Evolutionary conservation across 768 basidiomycete species (phyloP), one percentile per base, ranked within the genome.

Genomic region (Tubosaeta sp.): DNA sequence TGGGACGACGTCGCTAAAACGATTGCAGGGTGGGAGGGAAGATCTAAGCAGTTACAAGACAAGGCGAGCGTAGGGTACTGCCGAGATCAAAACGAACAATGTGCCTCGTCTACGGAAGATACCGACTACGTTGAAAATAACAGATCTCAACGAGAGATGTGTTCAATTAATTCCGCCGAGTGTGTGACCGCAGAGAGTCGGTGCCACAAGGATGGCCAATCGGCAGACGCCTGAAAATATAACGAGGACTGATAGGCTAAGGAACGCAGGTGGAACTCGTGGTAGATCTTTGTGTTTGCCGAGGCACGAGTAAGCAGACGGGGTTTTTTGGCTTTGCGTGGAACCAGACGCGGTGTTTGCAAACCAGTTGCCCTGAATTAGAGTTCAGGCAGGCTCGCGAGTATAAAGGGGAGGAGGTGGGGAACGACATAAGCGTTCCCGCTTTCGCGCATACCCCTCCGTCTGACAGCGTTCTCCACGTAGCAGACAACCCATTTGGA

Each of bases 181-280:
- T 61, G 65, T 67, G 67, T 53, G 65, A 67, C 43, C 50, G 32
- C 30, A 44, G 19, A 58, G 52, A 54, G 56, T 51, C 41, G 55
- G 63, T 69, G 60, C 67, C 75, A 77, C 70, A 72, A 71, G 73
- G 59, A 60, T 59, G 57, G 53, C 76, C 74, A 80, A 80, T 80
- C 78, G 78, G 81, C 71, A 64, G 56, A 52, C 56, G 59, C 64
- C 61, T 69, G 63, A 64, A 68, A 67, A 72, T 70, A 70, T 60
- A 62, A 65, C 66, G 61, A 60, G 58, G 49, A 73, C 13, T 10
- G 35, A 36, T 36, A 36, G 70, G 72, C 47, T 61, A 60, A 65
- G 55, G 62, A 62, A 68, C 64, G 52, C 56, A 57, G 55, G 55
- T 41, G 24, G 52, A 27, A 35, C 47, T 46, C 13, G 55, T 35